Percentiles rank a stretch among this genome's conserved stretches.
Conservation (phyloP, 345 rosid genomes). For the Eucalyptus erythrocorys region DNA sequence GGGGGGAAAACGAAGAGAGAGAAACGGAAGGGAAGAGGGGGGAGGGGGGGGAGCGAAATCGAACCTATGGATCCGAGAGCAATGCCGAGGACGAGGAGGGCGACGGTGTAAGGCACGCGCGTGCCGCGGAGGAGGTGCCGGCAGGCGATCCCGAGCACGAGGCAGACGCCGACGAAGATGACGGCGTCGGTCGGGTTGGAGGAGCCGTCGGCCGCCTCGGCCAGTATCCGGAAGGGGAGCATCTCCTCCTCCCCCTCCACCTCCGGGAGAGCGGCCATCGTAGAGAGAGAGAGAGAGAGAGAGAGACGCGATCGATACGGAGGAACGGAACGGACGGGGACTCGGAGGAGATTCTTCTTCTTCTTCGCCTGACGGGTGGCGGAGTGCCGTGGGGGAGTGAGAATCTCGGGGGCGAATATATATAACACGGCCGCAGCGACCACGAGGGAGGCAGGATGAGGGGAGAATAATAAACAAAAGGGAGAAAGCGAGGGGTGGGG, state of each 20-base stretch:
- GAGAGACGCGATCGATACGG: background rate
- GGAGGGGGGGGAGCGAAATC: background rate
- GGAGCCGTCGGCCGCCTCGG: background rate
- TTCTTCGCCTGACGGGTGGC: no score
- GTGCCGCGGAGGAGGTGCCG: constrained; percentile 80
- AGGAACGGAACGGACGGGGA: background rate
- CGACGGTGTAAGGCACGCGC: constrained; percentile 89
- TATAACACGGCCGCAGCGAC: background rate
- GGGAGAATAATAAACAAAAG: background rate
- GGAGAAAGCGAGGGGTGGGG: background rate
- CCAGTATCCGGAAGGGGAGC: background rate
- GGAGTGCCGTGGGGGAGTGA: background rate
- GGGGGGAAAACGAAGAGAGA: background rate
- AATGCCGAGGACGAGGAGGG: constrained; percentile 80
- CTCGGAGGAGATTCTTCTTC: background rate
- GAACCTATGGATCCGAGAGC: constrained; percentile 80
- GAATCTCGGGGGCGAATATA: background rate
- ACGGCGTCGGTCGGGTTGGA: constrained; percentile 60
- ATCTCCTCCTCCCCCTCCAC: background rate
- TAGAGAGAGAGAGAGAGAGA: background rate
- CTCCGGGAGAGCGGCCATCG: background rate
- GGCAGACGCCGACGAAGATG: constrained; percentile 61
- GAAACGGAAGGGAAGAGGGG: no score
- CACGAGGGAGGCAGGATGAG: background rate
- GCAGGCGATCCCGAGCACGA: constrained; percentile 71